phyloP scores from a whole-genome alignment of 177 flowering plant genomes.

The Tripterygium wilfordii region DNA sequence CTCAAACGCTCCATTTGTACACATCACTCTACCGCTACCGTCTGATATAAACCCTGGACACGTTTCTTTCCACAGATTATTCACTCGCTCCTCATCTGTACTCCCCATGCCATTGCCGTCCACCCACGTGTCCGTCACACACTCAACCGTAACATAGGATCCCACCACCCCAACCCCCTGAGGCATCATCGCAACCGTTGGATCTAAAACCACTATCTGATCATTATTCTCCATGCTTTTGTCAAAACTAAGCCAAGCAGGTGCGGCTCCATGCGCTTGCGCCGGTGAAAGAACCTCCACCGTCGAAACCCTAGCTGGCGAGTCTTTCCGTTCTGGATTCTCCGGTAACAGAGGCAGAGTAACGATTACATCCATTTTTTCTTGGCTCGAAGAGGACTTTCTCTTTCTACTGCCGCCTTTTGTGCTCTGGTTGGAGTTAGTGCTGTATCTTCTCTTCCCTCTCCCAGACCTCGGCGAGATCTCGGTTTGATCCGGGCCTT shows the following conservation, averaged over 20 bases:
- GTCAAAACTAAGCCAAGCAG: slow-evolving; percentile 27
- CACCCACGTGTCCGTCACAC: slow-evolving; percentile 43
- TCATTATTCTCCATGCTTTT: not conserved
- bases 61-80: slow-evolving; percentile 47
- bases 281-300: not conserved
- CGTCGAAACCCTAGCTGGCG: not conserved
- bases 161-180: slow-evolving; percentile 22
- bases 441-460: slow-evolving; percentile 27
- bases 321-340: slow-evolving; percentile 23
- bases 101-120: slow-evolving; percentile 29
- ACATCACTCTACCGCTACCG: slow-evolving; percentile 41
- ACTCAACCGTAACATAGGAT: slow-evolving; percentile 53
- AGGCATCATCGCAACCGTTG: too few species aligned
- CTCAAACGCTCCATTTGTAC: slow-evolving; percentile 67
- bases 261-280: not conserved
- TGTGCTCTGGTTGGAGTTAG: not conserved
- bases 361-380: slow-evolving; percentile 17
- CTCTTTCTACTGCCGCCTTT: slow-evolving; percentile 21
- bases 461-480: slow-evolving; percentile 12
- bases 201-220: not conserved
- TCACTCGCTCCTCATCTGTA: slow-evolving; percentile 42
- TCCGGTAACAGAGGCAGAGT: slow-evolving; percentile 50
- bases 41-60: slow-evolving; percentile 71
- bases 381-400: slow-evolving; percentile 15
- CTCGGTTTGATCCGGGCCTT: slow-evolving; percentile 16